Evolutionary conservation across 2,329 filamentous ascomycete species (phyloP).

Genomic region (Akanthomyces lecanii): DNA sequence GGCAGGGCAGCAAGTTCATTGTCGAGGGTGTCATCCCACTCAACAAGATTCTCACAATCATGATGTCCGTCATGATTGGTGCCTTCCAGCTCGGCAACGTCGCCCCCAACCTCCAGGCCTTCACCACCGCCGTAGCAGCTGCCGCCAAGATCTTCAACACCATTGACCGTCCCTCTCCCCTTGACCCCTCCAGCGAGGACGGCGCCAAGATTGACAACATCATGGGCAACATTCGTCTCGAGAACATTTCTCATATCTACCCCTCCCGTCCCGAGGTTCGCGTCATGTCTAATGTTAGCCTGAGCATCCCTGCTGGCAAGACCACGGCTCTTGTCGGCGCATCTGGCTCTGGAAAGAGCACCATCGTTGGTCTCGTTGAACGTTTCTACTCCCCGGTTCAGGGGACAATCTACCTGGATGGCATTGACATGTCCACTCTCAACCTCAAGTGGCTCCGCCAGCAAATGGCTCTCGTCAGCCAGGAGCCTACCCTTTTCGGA

Average conservation of each 20-base stretch:
- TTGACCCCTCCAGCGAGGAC: constrained; percentile 67
- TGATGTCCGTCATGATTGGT: constrained; percentile 89
- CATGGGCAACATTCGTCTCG: constrained; percentile 74
- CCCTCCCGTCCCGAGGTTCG: constrained; percentile 86
- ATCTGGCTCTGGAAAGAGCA: constrained; percentile 91
- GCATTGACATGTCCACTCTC: constrained; percentile 71
- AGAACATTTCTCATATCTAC: constrained; percentile 86
- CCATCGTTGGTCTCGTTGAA: constrained; percentile 88
- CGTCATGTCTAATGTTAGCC: constrained; percentile 78
- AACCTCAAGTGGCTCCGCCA: constrained; percentile 90
- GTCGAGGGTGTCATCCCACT: constrained; percentile 62
- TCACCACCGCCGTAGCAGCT: constrained; percentile 76
- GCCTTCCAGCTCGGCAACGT: constrained; percentile 88
- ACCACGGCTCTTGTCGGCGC: constrained; percentile 90
- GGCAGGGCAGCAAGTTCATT: constrained; percentile 76
- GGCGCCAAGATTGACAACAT: constrained; percentile 72
- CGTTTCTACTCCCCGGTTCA: constrained; percentile 88
- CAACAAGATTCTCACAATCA: constrained; percentile 72
- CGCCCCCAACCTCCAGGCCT: constrained; percentile 79
- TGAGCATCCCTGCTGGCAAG: constrained; percentile 81
- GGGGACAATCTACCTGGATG: constrained; percentile 76
- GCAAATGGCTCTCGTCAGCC: constrained; percentile 87
- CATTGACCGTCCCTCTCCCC: constrained; percentile 80
- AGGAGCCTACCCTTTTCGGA: constrained; percentile 87
- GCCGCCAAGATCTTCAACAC: constrained; percentile 90